Evolutionary conservation across 2,329 filamentous ascomycete species (phyloP).

Genomic region (Sporothrix sp.): DNA sequence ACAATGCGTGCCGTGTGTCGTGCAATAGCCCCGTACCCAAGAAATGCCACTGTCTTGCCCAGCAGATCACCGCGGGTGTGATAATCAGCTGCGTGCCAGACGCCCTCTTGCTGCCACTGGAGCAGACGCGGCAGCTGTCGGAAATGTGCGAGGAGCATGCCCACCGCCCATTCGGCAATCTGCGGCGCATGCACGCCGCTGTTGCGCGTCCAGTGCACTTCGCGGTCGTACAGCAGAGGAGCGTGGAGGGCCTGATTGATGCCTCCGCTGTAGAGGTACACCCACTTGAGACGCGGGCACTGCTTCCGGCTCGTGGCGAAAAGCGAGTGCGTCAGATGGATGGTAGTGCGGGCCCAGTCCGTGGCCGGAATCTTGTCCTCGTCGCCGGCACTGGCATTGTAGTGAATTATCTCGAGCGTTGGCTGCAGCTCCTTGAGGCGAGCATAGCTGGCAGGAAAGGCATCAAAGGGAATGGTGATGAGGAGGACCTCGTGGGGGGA

Average conservation of each 20-base stretch:
- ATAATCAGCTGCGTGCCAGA: not conserved
- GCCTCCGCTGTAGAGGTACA: slow-evolving; percentile 12
- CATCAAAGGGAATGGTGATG: slow-evolving; percentile 5
- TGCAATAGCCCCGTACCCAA: slow-evolving; percentile 46
- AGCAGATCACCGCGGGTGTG: slow-evolving; percentile 3
- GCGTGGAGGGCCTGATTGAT: slow-evolving; percentile 10
- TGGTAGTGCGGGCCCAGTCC: slow-evolving; percentile 9
- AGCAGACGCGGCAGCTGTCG: slow-evolving; percentile 2
- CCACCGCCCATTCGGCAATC: slow-evolving; percentile 46
- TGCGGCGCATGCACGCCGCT: slow-evolving; percentile 29
- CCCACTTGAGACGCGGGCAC: slow-evolving; percentile 8
- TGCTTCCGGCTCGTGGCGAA: slow-evolving; percentile 4
- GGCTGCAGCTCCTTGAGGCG: slow-evolving; percentile 2
- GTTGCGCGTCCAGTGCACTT: slow-evolving; percentile 11
- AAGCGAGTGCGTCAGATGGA: slow-evolving; percentile 11
- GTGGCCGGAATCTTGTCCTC: not conserved
- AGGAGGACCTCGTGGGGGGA: not conserved
- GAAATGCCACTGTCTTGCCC: slow-evolving; percentile 21
- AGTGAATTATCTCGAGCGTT: slow-evolving; percentile 1
- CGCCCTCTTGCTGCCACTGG: slow-evolving; percentile 27
- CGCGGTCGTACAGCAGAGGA: slow-evolving; percentile 4
- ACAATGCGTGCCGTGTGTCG: slow-evolving; percentile 46
- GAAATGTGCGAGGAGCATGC: slow-evolving; percentile 33
- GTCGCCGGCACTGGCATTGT: slow-evolving; percentile 4
- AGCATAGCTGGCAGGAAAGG: slow-evolving; percentile 4